Evolutionary conservation across 1,284 basidiomycete species (phyloP).

Genomic region (Schizophyllum commune): DNA sequence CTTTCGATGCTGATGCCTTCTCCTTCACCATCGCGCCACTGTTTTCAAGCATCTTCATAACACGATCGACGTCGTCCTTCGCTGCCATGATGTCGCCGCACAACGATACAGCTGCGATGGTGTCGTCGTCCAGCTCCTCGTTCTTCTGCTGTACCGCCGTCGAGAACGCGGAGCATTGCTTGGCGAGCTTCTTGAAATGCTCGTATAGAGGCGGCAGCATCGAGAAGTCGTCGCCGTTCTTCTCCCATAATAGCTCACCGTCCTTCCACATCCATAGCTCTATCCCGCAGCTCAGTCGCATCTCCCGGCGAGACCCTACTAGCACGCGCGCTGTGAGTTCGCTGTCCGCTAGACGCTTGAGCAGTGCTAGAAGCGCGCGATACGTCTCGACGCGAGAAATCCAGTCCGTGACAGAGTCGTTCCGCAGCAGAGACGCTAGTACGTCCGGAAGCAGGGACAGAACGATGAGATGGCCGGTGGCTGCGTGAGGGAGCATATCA

Average conservation of each 20-base stretch:
- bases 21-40: conserved; percentile 10
- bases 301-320: conserved; percentile 32
- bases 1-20: conserved; percentile 10
- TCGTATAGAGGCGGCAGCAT: conserved; percentile 35
- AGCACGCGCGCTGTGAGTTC: conserved; percentile 41
- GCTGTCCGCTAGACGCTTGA: conserved; percentile 42
- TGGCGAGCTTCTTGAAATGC: conserved; percentile 45
- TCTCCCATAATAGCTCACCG: conserved; percentile 33
- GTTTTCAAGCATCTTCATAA: conserved; percentile 31
- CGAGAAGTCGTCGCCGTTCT: conserved; percentile 12
- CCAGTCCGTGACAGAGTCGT: conserved; percentile 51
- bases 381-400: conserved; percentile 37
- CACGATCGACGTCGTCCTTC: conserved; percentile 39
- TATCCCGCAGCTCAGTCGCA: conserved; percentile 30
- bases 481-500: conserved; percentile 42
- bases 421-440: conserved; percentile 38
- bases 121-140: conserved; percentile 34
- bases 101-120: conserved; percentile 37
- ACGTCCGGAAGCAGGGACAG: conserved; percentile 40
- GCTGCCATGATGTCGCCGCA: conserved; percentile 46
- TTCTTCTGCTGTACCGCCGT: conserved; percentile 23
- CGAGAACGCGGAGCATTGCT: conserved; percentile 42
- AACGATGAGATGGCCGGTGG: conserved; percentile 31
- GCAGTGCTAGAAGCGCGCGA: conserved; percentile 37
- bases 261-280: conserved; percentile 42